A percentile compares a stretch with the other conserved stretches of the same genome.
phyloP scores from a whole-genome alignment of 164 flowering plant species.

The Brasenia schreberi region DNA sequence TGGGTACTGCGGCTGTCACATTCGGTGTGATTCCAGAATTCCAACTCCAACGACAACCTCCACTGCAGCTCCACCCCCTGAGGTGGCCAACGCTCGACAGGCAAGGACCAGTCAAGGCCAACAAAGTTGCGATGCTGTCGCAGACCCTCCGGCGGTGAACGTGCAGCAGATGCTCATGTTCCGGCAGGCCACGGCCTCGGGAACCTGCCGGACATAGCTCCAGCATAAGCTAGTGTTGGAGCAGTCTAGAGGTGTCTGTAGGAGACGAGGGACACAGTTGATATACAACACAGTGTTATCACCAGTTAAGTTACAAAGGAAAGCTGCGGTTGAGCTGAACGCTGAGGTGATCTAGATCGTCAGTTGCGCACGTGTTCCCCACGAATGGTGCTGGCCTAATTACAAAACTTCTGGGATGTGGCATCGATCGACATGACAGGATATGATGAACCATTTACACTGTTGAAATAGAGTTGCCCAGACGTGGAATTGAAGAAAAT shows the following conservation, averaged over 20 bases:
- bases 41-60: not conserved
- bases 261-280: not conserved
- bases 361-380: not conserved
- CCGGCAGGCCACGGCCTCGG: not conserved
- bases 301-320: not conserved
- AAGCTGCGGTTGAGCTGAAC: not conserved
- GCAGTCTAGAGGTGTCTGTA: not conserved
- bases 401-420: not conserved
- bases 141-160: not conserved
- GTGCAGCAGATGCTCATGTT: not conserved
- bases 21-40: not conserved
- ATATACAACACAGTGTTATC: not conserved
- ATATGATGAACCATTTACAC: not conserved
- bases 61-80: not conserved
- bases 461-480: not conserved
- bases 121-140: not conserved
- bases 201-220: not conserved
- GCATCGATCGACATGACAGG: not conserved
- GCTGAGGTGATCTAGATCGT: not conserved
- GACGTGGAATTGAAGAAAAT: not conserved
- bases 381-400: not conserved
- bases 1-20: not conserved
- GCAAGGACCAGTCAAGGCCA: not conserved
- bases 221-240: not conserved
- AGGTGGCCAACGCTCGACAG: not conserved